Evolutionary conservation across 1,139 yeast species (phyloP).

Genomic region (Saccharomyces hybrid): DNA sequence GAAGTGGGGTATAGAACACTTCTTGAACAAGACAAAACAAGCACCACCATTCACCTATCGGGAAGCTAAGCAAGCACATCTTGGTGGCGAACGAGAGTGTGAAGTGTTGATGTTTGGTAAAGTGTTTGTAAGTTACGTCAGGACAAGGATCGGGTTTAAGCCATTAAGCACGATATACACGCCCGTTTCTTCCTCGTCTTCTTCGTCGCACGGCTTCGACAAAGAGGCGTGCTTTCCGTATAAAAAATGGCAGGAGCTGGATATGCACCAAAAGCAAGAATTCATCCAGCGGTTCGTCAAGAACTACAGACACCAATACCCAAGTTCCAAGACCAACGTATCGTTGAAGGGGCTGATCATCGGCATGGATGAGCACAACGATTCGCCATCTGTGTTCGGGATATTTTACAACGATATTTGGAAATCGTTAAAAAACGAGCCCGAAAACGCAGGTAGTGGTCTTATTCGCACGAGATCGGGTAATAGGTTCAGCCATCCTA

Average conservation of each 20-base stretch:
- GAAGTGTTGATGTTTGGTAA: background rate
- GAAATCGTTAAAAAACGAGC: conserved; percentile 3
- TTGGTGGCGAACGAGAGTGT: background rate
- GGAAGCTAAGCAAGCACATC: background rate
- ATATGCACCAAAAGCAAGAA: conserved; percentile 18
- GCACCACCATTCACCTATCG: background rate
- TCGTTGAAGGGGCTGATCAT: conserved; percentile 22
- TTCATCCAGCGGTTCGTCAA: conserved; percentile 24
- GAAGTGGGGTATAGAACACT: background rate
- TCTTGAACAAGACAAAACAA: background rate
- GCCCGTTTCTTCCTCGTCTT: background rate
- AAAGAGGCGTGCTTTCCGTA: conserved; percentile 9
- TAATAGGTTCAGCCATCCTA: conserved; percentile 13
- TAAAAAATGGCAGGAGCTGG: conserved; percentile 22
- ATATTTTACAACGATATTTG: conserved; percentile 29
- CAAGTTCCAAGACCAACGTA: conserved; percentile 27
- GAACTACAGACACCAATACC: conserved; percentile 23
- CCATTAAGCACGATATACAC: background rate
- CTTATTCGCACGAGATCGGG: background rate
- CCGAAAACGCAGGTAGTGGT: background rate
- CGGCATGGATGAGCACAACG: conserved; percentile 20
- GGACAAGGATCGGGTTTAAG: background rate
- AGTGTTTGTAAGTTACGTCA: background rate
- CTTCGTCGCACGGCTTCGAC: conserved; percentile 5
- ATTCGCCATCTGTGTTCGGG: conserved; percentile 29